phyloP scores from a whole-genome alignment of 129 eudicot genomes.

The Oenanthe sinensis region DNA sequence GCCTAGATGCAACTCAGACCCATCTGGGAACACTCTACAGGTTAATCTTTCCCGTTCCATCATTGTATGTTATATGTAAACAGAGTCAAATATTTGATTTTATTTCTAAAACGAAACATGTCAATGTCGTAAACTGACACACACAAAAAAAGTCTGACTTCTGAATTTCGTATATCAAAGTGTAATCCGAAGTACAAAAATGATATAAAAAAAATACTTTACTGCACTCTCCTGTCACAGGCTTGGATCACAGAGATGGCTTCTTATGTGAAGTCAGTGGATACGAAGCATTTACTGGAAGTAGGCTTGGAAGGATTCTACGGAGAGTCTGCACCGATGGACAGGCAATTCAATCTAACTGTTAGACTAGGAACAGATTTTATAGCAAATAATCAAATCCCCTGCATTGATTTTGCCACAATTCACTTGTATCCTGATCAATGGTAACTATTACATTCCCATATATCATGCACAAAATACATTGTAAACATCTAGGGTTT shows the following conservation, averaged over 20 bases:
- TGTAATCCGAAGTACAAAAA: not conserved
- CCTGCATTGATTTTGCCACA: constrained; percentile 56
- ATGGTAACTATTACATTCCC: constrained; percentile 31
- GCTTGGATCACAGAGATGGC: constrained; percentile 66
- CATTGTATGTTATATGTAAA: not conserved
- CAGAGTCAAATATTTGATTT: not conserved
- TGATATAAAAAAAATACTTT: too few species aligned
- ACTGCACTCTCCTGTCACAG: constrained; percentile 18
- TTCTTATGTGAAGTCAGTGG: constrained; percentile 51
- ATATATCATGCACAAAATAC: not conserved
- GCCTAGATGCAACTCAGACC: constrained; percentile 55
- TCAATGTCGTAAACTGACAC: not conserved
- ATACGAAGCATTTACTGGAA: constrained; percentile 49
- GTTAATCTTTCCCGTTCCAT: constrained; percentile 8
- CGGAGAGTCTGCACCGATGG: constrained; percentile 35
- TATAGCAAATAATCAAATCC: constrained; percentile 50
- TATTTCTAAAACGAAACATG: too few species aligned
- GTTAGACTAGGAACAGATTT: constrained; percentile 52
- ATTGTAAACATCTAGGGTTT: not conserved
- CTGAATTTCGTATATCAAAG: not conserved
- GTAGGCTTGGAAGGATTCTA: constrained; percentile 69
- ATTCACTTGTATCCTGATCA: constrained; percentile 62
- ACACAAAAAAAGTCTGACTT: too few species aligned
- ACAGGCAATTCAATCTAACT: constrained; percentile 30
- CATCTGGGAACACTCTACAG: constrained; percentile 42